Conservation (phyloP, 495 filamentous ascomycete genomes). For the Aspergillus steynii region DNA sequence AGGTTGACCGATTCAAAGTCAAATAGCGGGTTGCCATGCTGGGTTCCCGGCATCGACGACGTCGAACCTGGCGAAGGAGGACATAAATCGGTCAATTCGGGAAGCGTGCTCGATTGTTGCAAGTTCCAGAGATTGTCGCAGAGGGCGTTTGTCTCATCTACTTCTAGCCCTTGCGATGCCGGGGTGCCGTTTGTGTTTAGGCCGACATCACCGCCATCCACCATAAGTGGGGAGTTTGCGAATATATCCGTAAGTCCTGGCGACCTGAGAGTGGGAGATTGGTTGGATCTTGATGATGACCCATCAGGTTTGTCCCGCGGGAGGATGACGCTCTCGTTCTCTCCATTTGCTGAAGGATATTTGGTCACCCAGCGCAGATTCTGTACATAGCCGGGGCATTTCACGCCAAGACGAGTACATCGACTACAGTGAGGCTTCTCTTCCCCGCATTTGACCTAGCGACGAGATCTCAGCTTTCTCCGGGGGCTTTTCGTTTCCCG, state of each 20-base stretch:
- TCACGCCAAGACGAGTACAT: conserved; percentile 49
- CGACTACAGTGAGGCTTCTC: conserved; percentile 52
- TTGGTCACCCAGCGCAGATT: conserved; percentile 57
- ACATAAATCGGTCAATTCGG: conserved; percentile 38
- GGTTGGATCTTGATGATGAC: neutral
- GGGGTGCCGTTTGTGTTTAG: conserved; percentile 10
- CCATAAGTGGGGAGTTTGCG: conserved; percentile 5
- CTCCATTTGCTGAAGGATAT: conserved; percentile 30
- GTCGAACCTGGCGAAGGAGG: conserved; percentile 22
- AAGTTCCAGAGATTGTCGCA: conserved; percentile 42
- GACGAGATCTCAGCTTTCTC: neutral
- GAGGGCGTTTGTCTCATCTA: conserved; percentile 24
- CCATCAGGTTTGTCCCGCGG: conserved; percentile 5
- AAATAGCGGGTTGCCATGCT: conserved; percentile 24
- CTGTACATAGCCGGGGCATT: conserved; percentile 56
- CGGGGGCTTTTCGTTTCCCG: neutral
- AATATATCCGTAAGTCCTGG: conserved; percentile 2
- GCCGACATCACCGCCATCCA: neutral
- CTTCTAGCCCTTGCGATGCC: conserved; percentile 12
- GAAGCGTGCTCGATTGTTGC: conserved; percentile 31
- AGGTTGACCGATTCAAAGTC: conserved; percentile 28
- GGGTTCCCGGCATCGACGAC: conserved; percentile 15
- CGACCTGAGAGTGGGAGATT: neutral
- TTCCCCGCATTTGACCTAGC: conserved; percentile 59
- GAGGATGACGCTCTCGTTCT: conserved; percentile 23